Percentiles rank a stretch among this genome's conserved stretches.
These are phyloP conservation scores for Suillus alpinus DNA, from an alignment of 768 basidiomycete genomes.

Conservation along the genomic window DNA sequence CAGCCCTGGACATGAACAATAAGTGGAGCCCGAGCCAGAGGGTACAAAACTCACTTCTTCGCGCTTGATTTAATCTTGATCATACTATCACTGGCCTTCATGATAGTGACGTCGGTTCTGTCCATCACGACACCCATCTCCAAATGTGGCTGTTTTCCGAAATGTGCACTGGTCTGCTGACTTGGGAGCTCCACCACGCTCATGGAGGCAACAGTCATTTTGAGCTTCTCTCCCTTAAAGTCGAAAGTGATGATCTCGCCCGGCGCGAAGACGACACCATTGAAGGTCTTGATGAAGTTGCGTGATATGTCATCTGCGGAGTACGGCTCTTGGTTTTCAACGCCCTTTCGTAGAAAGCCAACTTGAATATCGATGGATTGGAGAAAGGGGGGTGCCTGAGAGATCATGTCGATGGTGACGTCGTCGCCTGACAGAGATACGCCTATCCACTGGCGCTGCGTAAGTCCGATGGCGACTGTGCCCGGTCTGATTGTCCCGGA, in stretches of 20 bases:
- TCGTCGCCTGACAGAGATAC: constrained; percentile 76
- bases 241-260: constrained; percentile 81
- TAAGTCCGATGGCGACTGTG: constrained; percentile 68
- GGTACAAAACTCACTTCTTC: constrained; percentile 64
- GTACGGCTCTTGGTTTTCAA: constrained; percentile 66
- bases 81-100: constrained; percentile 75
- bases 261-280: constrained; percentile 63
- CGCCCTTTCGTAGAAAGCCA: constrained; percentile 54
- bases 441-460: constrained; percentile 88
- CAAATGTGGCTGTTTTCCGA: constrained; percentile 29
- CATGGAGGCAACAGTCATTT: constrained; percentile 61
- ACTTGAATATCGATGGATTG: constrained; percentile 80
- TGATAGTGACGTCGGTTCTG: constrained; percentile 86
- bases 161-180: constrained; percentile 48
- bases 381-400: constrained; percentile 60
- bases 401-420: constrained; percentile 66
- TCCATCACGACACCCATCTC: constrained; percentile 80
- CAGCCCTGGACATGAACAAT: constrained; percentile 50
- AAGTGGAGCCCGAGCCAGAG: neutral
- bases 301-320: constrained; percentile 83
- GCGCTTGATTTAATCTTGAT: constrained; percentile 92
- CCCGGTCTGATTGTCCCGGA: constrained; percentile 69
- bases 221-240: constrained; percentile 82
- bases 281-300: constrained; percentile 74
- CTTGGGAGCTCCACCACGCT: constrained; percentile 59